Conservation (phyloP, 371 early-diverging fungal genomes). For the Zopfochytrium polystomum region DNA sequence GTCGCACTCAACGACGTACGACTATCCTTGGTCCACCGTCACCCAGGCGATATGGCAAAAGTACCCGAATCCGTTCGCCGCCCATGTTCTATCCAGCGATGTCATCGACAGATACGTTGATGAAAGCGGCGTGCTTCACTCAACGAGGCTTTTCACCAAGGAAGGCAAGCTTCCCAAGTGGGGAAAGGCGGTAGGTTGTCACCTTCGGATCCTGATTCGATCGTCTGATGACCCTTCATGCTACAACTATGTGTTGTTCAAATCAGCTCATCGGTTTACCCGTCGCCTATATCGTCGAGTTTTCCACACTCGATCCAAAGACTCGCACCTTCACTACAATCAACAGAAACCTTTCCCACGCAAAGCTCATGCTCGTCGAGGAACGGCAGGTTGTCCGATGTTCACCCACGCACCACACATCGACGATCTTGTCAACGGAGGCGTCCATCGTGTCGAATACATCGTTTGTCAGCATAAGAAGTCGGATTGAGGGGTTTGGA, state of each 20-base stretch:
- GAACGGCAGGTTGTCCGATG: slow-evolving; percentile 74
- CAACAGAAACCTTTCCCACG: slow-evolving; percentile 88
- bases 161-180: slow-evolving; percentile 84
- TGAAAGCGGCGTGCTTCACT: slow-evolving; percentile 70
- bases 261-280: slow-evolving; percentile 64
- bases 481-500: slow-evolving; percentile 85
- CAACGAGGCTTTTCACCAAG: slow-evolving; percentile 86
- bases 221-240: no score
- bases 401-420: slow-evolving; percentile 13
- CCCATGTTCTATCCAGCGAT: slow-evolving; percentile 89
- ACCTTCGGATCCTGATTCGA: no score
- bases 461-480: slow-evolving; percentile 76
- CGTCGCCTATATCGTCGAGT: slow-evolving; percentile 81
- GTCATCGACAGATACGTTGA: slow-evolving; percentile 86
- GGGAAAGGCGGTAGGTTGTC: slow-evolving; percentile 56
- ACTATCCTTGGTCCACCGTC: no score
- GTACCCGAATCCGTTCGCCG: slow-evolving; percentile 97
- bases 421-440: neutral
- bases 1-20: no score
- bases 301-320: slow-evolving; percentile 78
- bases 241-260: no score
- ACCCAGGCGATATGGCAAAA: slow-evolving; percentile 87
- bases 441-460: slow-evolving; percentile 84
- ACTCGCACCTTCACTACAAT: slow-evolving; percentile 73
- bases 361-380: slow-evolving; percentile 86